These are phyloP conservation scores for Raddia guianensis DNA, from an alignment of 176 grass and related monocot species.

Conservation along the genomic window DNA sequence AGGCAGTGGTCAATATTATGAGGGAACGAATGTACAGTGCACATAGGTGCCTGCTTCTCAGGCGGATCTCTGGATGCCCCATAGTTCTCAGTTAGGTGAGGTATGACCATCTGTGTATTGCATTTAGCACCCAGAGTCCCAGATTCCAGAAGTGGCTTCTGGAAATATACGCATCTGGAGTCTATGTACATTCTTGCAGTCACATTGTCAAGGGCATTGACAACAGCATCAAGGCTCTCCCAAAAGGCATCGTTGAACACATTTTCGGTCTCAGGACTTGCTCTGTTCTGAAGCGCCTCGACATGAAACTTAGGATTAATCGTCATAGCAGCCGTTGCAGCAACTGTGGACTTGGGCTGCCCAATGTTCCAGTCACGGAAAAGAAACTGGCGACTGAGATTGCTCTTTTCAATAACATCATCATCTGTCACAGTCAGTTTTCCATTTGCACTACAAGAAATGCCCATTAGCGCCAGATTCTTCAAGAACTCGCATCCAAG, in stretches of 20 bases:
- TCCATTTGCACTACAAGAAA: constrained; percentile 68
- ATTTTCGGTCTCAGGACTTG: constrained; percentile 90
- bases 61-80: constrained; percentile 95
- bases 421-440: constrained; percentile 86
- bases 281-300: constrained; percentile 80
- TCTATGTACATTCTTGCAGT: constrained; percentile 94
- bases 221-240: constrained; percentile 34
- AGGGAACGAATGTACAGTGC: constrained; percentile 89
- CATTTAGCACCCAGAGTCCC: constrained; percentile 87
- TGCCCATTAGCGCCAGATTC: constrained; percentile 83
- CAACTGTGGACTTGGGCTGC: constrained; percentile 86
- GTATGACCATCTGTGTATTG: constrained; percentile 93
- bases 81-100: constrained; percentile 87
- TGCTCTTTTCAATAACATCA: constrained; percentile 92
- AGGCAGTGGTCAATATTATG: constrained; percentile 94
- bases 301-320: constrained; percentile 81
- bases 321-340: constrained; percentile 73
- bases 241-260: constrained; percentile 82
- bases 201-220: constrained; percentile 82
- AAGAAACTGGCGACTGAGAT: constrained; percentile 96
- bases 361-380: constrained; percentile 95
- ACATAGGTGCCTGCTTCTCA: constrained; percentile 93
- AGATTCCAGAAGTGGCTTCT: constrained; percentile 37
- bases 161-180: constrained; percentile 79
- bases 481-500: constrained; percentile 92